These are phyloP conservation scores for Neobulgaria alba DNA, from an alignment of 2,329 filamentous ascomycete genomes.

Conservation along the genomic window DNA sequence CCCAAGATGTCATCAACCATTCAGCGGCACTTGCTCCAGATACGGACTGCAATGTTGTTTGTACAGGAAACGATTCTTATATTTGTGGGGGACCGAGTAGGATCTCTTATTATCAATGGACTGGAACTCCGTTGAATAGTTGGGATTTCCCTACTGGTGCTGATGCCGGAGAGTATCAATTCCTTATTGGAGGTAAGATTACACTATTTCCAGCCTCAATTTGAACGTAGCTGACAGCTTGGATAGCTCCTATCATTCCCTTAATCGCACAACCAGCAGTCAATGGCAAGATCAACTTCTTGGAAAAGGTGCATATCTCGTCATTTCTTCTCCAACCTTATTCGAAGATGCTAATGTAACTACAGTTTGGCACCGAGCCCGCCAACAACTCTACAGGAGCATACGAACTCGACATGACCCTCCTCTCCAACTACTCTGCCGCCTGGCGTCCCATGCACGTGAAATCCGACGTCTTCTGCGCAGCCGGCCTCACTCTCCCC, in stretches of 20 bases:
- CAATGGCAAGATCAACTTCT: conserved; percentile 52
- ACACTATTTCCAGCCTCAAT: conserved; percentile 50
- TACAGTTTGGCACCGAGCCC: conserved; percentile 40
- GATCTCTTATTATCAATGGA: conserved; percentile 12
- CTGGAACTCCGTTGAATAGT: conserved; percentile 4
- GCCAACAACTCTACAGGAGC: conserved; percentile 52
- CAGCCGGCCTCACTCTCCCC: conserved; percentile 53
- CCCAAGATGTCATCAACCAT: conserved; percentile 4
- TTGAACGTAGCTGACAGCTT: background rate
- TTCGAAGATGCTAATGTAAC: background rate
- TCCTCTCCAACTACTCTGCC: conserved; percentile 41
- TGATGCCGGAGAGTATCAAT: conserved; percentile 48
- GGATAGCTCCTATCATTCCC: background rate
- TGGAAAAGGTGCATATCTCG: conserved; percentile 43
- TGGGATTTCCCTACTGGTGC: conserved; percentile 42
- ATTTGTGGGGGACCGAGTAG: conserved; percentile 11
- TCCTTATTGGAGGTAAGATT: conserved; percentile 52
- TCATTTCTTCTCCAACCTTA: conserved; percentile 31
- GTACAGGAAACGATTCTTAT: conserved; percentile 9
- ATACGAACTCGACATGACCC: conserved; percentile 54
- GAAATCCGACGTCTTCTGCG: conserved; percentile 62
- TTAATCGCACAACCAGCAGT: conserved; percentile 33
- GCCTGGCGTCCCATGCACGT: conserved; percentile 54
- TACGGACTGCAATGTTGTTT: conserved; percentile 11
- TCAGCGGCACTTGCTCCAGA: conserved; percentile 5